phyloP scores from a whole-genome alignment of 108 stramenopile species.

The Hondaea fermentalgiana region DNA sequence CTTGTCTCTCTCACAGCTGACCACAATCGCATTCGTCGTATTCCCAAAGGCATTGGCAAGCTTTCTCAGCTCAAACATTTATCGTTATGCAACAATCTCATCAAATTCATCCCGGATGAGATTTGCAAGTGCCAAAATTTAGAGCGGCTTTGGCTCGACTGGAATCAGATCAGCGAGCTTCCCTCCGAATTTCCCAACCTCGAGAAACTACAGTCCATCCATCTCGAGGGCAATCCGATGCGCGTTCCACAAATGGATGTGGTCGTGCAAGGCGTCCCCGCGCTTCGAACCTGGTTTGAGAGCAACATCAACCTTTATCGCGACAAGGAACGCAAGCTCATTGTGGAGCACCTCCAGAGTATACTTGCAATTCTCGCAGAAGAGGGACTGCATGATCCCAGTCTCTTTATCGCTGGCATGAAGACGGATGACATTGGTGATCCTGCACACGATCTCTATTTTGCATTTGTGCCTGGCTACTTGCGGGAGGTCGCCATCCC shows the following conservation, averaged over 20 bases:
- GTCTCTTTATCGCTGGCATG: background rate
- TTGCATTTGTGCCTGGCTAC: background rate
- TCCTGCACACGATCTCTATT: background rate
- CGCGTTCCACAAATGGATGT: background rate
- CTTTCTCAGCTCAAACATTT: background rate
- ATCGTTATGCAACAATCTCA: background rate
- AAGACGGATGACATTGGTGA: background rate
- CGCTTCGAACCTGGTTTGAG: background rate
- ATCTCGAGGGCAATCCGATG: conserved; percentile 2
- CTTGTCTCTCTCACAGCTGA: background rate
- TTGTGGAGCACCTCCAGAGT: background rate
- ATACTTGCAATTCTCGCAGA: background rate
- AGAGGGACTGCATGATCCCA: background rate
- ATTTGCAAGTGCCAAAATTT: background rate
- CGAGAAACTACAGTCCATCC: background rate
- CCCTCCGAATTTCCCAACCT: background rate
- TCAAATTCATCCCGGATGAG: background rate
- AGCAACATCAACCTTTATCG: background rate
- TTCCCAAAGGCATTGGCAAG: background rate
- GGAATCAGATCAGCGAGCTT: background rate
- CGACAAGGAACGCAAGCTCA: background rate
- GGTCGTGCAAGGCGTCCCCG: background rate
- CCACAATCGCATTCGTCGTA: background rate
- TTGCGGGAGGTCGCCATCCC: background rate
- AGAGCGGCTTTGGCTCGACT: background rate